Conservation (phyloP, 169 alveolate genomes). For the Plasmodium gaboni region DNA sequence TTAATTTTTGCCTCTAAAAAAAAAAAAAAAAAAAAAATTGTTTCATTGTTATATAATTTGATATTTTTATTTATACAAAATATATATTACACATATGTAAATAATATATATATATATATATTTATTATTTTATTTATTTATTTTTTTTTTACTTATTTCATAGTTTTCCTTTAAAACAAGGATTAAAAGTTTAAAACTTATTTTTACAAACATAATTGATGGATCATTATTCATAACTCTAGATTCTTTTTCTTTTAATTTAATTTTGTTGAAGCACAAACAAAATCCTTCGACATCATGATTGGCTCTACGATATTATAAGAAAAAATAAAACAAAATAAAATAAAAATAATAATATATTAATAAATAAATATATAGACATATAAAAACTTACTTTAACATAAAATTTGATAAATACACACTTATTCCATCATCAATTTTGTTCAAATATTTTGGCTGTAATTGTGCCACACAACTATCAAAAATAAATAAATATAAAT, state of each 20-base stretch:
- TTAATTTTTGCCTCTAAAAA: slow-evolving; percentile 51
- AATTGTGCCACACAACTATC: slow-evolving; percentile 53
- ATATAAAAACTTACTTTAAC: slow-evolving; percentile 38
- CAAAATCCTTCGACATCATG: slow-evolving; percentile 67
- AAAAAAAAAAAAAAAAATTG: slow-evolving; percentile 6
- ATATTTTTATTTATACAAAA: not conserved
- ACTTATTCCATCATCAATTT: slow-evolving; percentile 33
- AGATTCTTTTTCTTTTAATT: slow-evolving; percentile 50
- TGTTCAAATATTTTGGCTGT: slow-evolving; percentile 19
- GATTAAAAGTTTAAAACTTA: slow-evolving; percentile 44
- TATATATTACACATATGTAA: not conserved
- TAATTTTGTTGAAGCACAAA: slow-evolving; percentile 40
- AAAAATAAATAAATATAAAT: not conserved
- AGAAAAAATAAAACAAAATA: not conserved
- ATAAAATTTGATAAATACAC: slow-evolving; percentile 47
- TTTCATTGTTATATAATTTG: not conserved
- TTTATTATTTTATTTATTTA: not conserved
- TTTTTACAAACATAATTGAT: slow-evolving; percentile 41
- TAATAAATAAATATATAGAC: not conserved
- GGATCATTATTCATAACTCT: slow-evolving; percentile 24
- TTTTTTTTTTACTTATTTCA: slow-evolving; percentile 28
- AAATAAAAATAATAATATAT: not conserved
- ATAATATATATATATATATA: not conserved
- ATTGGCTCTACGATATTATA: slow-evolving; percentile 11
- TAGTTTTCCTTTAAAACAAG: slow-evolving; percentile 55